phyloP scores from a whole-genome alignment of 352 stramenopile genomes.

The Phytophthora colocasiae region DNA sequence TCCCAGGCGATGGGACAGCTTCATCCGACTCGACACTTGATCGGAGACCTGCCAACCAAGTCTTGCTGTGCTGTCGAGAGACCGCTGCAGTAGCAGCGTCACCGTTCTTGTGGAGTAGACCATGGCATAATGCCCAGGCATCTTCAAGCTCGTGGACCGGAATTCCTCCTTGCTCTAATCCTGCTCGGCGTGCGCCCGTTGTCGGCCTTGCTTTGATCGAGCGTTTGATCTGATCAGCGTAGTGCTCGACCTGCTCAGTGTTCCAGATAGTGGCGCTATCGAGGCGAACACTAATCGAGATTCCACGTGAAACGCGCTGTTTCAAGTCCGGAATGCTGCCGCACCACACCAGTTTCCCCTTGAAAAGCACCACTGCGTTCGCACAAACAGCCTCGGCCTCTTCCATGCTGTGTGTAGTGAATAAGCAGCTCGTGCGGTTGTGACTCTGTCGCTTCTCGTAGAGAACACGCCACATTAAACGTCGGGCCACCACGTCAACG shows the following conservation, averaged over 20 bases:
- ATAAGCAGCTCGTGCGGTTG: conserved; percentile 69
- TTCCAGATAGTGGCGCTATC: conserved; percentile 56
- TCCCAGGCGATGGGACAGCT: neutral
- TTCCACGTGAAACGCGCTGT: conserved; percentile 65
- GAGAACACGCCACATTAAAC: conserved; percentile 84
- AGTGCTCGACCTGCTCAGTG: conserved; percentile 46
- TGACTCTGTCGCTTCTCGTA: conserved; percentile 61
- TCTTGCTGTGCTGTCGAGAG: conserved; percentile 36
- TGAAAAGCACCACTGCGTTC: conserved; percentile 81
- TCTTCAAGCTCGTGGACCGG: conserved; percentile 49
- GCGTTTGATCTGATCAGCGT: conserved; percentile 47
- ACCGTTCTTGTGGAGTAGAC: conserved; percentile 32
- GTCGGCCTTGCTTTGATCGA: conserved; percentile 31
- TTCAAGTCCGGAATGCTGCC: conserved; percentile 86
- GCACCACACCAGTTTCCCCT: conserved; percentile 75
- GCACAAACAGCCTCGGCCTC: conserved; percentile 85
- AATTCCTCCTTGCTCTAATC: conserved; percentile 38
- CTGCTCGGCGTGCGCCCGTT: conserved; percentile 11
- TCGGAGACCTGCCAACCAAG: conserved; percentile 55
- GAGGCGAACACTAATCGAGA: conserved; percentile 75
- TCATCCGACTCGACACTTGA: conserved; percentile 51
- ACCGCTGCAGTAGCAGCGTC: conserved; percentile 18
- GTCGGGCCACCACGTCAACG: conserved; percentile 80
- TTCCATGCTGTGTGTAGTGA: conserved; percentile 90
- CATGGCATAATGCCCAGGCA: conserved; percentile 61